phyloP scores from a whole-genome alignment of 2,329 filamentous ascomycete genomes.

The Bipolaris oryzae region DNA sequence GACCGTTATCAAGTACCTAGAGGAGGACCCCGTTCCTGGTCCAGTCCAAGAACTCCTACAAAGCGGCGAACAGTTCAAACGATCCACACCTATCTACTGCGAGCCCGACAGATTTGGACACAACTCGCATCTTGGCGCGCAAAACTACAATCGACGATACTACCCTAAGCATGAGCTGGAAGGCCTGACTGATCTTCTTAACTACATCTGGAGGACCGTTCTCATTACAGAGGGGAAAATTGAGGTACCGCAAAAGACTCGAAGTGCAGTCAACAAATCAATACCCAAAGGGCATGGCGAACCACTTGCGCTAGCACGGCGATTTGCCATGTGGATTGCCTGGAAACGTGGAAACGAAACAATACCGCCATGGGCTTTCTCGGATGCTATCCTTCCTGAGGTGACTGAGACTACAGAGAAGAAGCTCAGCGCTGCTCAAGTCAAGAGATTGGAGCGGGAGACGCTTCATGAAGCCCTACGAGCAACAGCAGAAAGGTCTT shows the following conservation, averaged over 20 bases:
- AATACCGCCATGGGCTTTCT: constrained; percentile 66
- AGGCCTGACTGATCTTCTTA: constrained; percentile 63
- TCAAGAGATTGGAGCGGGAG: constrained; percentile 63
- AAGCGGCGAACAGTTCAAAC: constrained; percentile 61
- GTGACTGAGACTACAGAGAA: constrained; percentile 51
- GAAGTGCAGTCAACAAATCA: constrained; percentile 65
- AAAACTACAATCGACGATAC: constrained; percentile 64
- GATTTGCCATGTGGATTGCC: constrained; percentile 68
- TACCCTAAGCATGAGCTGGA: constrained; percentile 68
- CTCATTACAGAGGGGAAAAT: constrained; percentile 66
- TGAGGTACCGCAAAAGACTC: constrained; percentile 64
- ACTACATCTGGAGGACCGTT: constrained; percentile 67
- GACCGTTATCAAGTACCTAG: constrained; percentile 66
- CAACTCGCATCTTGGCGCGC: constrained; percentile 57
- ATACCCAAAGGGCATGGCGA: constrained; percentile 68
- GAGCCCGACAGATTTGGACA: constrained; percentile 63
- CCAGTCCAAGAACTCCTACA: constrained; percentile 62
- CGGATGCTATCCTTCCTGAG: constrained; percentile 60
- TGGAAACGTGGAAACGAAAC: constrained; percentile 71
- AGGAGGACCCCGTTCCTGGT: constrained; percentile 67
- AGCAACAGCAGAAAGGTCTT: constrained; percentile 50
- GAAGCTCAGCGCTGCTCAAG: constrained; percentile 61
- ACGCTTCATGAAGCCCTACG: constrained; percentile 52
- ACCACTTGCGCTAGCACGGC: constrained; percentile 63
- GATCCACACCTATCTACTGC: constrained; percentile 62